Evolutionary conservation across 495 filamentous ascomycete species (phyloP), one percentile per base, ranked within the genome.

Genomic region (Xylaria telfairii): DNA sequence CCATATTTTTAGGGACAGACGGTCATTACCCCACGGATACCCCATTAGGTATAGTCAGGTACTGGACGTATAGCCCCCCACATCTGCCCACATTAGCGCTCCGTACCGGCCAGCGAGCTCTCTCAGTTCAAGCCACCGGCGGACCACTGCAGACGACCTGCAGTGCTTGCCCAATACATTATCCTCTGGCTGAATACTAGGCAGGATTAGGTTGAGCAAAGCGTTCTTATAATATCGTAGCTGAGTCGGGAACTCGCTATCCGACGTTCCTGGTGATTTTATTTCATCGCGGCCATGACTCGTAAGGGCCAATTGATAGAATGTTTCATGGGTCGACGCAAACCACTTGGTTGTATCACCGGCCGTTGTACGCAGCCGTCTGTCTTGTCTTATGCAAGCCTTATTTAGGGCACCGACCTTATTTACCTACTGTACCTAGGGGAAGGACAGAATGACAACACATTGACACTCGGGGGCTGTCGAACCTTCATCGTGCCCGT

Each of bases 171-270:
- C 30, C 30, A 19, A 59, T 42, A 21, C 57, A 61, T 42, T 39
- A 6, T 13, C 2, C 30, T 12, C 34, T 61, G 34, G 57, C 57
- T 41, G 57, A 61, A 30, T 39, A 61, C 3, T 59, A 37, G 3
- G 34, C 34, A 8, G n/a, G n/a, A n/a, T n/a, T n/a, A n/a, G n/a
- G n/a, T n/a, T 37, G 8, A 32, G 54, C 54, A 19, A 63, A 12
- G 9, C 30, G 39, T 42, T 49, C 42, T 19, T 63, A 65, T 32
- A 28, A 10, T 15, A 65, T 39, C 17, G 30, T 24, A 65, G 42
- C 42, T 65, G 63, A 51, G 44, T 39, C 30, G 63, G 30, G 4
- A 39, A 8, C 19, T 51, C 63, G 63, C 17, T 65, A 53, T 37
- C 63, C 63, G 63, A 65, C 42, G 37, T 24, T n/a, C 17, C 4